phyloP scores from a whole-genome alignment of 495 filamentous ascomycete species.

The Astrocystis sublimbata region DNA sequence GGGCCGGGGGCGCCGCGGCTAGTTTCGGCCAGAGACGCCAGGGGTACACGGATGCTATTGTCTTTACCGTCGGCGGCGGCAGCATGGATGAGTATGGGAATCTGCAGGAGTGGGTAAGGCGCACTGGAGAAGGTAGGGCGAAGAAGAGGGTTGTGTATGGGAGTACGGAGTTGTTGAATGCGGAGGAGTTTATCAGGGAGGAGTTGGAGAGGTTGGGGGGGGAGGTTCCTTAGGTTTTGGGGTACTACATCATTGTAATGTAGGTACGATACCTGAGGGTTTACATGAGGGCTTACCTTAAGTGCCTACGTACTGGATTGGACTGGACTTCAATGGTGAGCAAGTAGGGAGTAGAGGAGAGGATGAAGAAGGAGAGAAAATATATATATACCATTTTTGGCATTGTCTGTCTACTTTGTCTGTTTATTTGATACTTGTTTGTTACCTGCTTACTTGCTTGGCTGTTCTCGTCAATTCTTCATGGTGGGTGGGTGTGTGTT shows the following conservation, averaged over 20 bases:
- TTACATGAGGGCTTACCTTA: no score
- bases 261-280: no score
- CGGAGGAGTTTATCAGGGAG: slow-evolving; percentile 78
- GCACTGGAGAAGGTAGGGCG: slow-evolving; percentile 59
- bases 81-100: slow-evolving; percentile 99
- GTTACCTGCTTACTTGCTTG: background rate
- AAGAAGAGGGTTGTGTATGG: slow-evolving; percentile 89
- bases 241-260: no score
- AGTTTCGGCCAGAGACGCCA: slow-evolving; percentile 93
- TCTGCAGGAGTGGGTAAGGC: slow-evolving; percentile 89
- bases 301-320: background rate
- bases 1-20: slow-evolving; percentile 67
- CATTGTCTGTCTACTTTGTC: background rate
- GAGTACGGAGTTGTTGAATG: slow-evolving; percentile 90
- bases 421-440: background rate
- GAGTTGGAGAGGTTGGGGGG: slow-evolving; percentile 77
- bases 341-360: no score
- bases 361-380: no score
- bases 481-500: no score
- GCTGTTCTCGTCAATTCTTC: no score
- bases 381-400: background rate
- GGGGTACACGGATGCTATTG: slow-evolving; percentile 92
- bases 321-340: no score
- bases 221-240: slow-evolving; percentile 46
- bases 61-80: slow-evolving; percentile 95